phyloP scores from a whole-genome alignment of 2,329 filamentous ascomycete genomes.

The Microascus cirrosus region DNA sequence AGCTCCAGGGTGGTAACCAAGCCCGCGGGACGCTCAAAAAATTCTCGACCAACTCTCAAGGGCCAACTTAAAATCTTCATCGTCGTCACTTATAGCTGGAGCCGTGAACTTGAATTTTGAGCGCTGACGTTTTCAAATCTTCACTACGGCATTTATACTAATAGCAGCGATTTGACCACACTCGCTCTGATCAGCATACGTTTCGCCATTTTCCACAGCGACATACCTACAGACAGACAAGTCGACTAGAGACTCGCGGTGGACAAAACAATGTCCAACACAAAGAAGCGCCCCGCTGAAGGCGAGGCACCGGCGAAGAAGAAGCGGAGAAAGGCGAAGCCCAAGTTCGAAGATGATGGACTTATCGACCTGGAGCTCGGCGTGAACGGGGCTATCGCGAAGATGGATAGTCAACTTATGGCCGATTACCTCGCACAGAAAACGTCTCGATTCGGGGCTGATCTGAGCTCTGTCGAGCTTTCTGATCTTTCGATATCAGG shows the following conservation, averaged over 20 bases:
- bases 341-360: conserved; percentile 38
- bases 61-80: no score
- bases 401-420: conserved; percentile 73
- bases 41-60: no score
- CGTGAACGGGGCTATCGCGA: conserved; percentile 68
- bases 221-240: neutral
- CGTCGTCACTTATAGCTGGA: no score
- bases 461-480: conserved; percentile 74
- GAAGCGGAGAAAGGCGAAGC: conserved; percentile 42
- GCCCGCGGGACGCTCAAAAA: no score
- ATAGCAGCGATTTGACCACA: no score
- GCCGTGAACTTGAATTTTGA: no score
- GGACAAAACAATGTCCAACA: conserved; percentile 22
- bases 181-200: no score
- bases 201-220: no score
- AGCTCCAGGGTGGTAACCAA: no score
- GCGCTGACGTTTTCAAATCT: no score
- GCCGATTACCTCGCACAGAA: conserved; percentile 79
- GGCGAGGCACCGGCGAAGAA: conserved; percentile 21
- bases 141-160: no score
- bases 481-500: conserved; percentile 72
- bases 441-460: conserved; percentile 64
- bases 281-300: conserved; percentile 32
- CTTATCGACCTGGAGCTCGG: conserved; percentile 57
- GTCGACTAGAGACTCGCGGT: neutral